Conservation (phyloP, 768 basidiomycete species). For the Aureoboletus auriporus region DNA sequence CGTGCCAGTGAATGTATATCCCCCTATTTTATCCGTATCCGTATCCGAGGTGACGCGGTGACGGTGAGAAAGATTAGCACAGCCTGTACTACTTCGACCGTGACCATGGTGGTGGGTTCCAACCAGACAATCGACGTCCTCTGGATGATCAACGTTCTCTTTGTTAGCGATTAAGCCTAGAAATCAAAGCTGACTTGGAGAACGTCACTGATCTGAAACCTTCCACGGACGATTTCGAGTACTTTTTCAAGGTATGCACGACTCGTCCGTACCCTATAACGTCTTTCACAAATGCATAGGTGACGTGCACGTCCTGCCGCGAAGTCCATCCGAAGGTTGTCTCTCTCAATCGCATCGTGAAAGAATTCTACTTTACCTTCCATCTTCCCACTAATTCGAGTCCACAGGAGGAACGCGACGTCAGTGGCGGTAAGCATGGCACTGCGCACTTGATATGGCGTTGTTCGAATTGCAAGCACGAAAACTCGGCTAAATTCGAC, state of each 20-base stretch:
- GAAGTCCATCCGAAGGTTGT: conserved; percentile 73
- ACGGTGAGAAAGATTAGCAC: too few species aligned
- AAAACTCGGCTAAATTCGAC: conserved; percentile 80
- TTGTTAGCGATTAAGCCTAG: conserved; percentile 52
- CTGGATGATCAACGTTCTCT: not conserved
- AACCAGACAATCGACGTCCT: not conserved
- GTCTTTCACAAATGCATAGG: conserved; percentile 34
- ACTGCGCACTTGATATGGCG: conserved; percentile 81
- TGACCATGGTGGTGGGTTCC: conserved; percentile 49
- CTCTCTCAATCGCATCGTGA: conserved; percentile 65
- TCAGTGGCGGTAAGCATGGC: conserved; percentile 63
- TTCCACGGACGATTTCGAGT: conserved; percentile 67
- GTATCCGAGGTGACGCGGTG: too few species aligned
- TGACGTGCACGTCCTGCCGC: conserved; percentile 76
- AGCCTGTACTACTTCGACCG: too few species aligned
- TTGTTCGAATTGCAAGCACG: conserved; percentile 73
- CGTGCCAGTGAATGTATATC: too few species aligned
- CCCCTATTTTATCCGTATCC: too few species aligned
- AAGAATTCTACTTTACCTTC: not conserved
- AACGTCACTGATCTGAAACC: conserved; percentile 71
- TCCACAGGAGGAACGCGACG: conserved; percentile 59
- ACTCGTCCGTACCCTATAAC: not conserved
- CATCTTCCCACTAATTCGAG: conserved; percentile 1
- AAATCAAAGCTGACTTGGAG: conserved; percentile 78
- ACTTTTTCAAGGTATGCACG: conserved; percentile 65